phyloP scores from a whole-genome alignment of 768 basidiomycete species.

The Sarcodon aspratus region DNA sequence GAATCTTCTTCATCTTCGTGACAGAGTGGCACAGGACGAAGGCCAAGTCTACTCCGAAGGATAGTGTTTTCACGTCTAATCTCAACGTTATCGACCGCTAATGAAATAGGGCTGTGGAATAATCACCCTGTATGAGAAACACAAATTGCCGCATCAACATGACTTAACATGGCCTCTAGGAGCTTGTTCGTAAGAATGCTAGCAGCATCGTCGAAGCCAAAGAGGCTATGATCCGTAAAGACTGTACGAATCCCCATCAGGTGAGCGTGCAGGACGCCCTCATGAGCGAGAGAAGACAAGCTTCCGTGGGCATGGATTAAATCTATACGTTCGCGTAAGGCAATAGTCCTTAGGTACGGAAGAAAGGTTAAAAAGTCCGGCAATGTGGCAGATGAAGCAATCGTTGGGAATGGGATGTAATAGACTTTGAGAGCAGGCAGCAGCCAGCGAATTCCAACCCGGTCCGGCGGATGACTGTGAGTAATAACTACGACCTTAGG shows the following conservation, averaged over 20 bases:
- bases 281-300: constrained; percentile 83
- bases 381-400: constrained; percentile 86
- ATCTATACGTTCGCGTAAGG: constrained; percentile 77
- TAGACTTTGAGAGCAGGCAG: constrained; percentile 85
- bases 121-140: constrained; percentile 92
- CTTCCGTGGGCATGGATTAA: constrained; percentile 89
- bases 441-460: constrained; percentile 86
- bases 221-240: constrained; percentile 94
- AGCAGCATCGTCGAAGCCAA: constrained; percentile 94
- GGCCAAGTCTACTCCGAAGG: constrained; percentile 67
- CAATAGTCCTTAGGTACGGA: constrained; percentile 84
- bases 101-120: background rate
- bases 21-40: constrained; percentile 1
- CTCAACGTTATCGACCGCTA: background rate
- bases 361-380: constrained; percentile 91
- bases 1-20: background rate
- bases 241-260: constrained; percentile 81
- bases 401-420: constrained; percentile 81
- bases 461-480: constrained; percentile 78
- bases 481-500: constrained; percentile 86
- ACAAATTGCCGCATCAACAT: constrained; percentile 91
- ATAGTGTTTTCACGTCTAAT: constrained; percentile 94
- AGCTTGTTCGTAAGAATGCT: constrained; percentile 97
- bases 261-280: constrained; percentile 84
- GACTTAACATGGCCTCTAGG: constrained; percentile 72